These are phyloP conservation scores for Tuber aestivum DNA, from an alignment of 495 filamentous ascomycete species.

Conservation along the genomic window DNA sequence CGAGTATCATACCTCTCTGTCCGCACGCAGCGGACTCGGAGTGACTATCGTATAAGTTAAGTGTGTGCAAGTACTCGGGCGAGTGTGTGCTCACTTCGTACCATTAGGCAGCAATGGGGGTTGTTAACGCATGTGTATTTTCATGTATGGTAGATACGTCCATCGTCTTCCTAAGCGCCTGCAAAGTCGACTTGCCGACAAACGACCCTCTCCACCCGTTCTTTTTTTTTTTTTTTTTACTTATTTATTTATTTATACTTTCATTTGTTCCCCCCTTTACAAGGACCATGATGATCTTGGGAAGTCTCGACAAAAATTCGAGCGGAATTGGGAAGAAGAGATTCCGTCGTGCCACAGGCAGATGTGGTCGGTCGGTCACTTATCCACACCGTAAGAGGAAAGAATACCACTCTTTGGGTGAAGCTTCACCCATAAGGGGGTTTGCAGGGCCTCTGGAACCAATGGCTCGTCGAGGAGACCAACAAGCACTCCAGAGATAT, in stretches of 20 bases:
- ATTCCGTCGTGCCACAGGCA: neutral
- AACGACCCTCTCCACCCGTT: conserved; percentile 29
- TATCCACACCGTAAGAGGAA: neutral
- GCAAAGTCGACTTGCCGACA: conserved; percentile 35
- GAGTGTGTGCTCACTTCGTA: neutral
- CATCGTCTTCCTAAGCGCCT: conserved; percentile 35
- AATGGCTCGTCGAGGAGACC: neutral
- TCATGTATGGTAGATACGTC: conserved; percentile 35
- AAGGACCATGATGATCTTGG: neutral
- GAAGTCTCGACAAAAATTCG: neutral
- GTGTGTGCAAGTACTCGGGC: neutral
- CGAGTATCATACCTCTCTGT: neutral
- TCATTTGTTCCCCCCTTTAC: neutral
- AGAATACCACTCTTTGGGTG: neutral
- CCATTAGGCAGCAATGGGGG: neutral
- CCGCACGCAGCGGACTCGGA: neutral
- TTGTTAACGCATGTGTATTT: conserved; percentile 28
- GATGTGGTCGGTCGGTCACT: neutral
- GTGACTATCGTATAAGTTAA: too few relatives aligned
- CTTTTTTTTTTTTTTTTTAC: conserved; percentile 16
- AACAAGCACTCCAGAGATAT: neutral
- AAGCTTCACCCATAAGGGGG: neutral
- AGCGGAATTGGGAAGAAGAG: neutral
- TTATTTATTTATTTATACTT: neutral
- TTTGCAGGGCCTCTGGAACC: neutral